Evolutionary conservation across 257 asterid species (phyloP).

Genomic region (Fraxinus anomala): DNA sequence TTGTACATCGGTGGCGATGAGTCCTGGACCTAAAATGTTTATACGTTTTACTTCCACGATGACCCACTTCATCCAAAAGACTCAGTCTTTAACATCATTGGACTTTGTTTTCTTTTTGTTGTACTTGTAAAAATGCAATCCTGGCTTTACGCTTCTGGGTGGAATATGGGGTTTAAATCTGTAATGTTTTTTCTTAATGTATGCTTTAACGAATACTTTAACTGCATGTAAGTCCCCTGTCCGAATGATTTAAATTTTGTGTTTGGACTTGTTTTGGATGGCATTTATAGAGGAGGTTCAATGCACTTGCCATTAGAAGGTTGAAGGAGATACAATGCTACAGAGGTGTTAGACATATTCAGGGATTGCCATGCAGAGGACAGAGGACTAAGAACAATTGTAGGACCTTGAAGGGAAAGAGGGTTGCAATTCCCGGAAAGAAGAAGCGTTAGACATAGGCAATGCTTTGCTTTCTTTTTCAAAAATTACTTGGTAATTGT

Average conservation of each 20-base stretch:
- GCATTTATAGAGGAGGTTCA: constrained; percentile 74
- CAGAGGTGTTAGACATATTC: constrained; percentile 84
- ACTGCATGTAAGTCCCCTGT: background rate
- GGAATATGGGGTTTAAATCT: no score
- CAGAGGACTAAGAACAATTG: constrained; percentile 94
- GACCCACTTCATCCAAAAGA: background rate
- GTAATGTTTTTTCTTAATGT: background rate
- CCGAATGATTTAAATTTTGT: background rate
- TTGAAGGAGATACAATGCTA: constrained; percentile 95
- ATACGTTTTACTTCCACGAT: background rate
- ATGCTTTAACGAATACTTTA: no score
- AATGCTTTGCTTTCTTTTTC: constrained; percentile 17
- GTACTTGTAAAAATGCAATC: background rate
- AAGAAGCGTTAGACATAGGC: constrained; percentile 55
- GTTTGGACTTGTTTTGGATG: constrained; percentile 10
- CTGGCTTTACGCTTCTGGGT: background rate
- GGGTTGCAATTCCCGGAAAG: constrained; percentile 82
- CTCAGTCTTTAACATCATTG: no score
- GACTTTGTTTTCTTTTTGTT: background rate
- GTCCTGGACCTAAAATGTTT: background rate
- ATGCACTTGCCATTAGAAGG: constrained; percentile 80
- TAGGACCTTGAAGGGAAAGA: constrained; percentile 91
- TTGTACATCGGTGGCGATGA: background rate
- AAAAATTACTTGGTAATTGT: constrained; percentile 24
- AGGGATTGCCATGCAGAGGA: constrained; percentile 93